Percentiles rank a stretch among this genome's conserved stretches.
Conservation (phyloP, 2,329 filamentous ascomycete genomes). For the Aspergillus fructus region DNA sequence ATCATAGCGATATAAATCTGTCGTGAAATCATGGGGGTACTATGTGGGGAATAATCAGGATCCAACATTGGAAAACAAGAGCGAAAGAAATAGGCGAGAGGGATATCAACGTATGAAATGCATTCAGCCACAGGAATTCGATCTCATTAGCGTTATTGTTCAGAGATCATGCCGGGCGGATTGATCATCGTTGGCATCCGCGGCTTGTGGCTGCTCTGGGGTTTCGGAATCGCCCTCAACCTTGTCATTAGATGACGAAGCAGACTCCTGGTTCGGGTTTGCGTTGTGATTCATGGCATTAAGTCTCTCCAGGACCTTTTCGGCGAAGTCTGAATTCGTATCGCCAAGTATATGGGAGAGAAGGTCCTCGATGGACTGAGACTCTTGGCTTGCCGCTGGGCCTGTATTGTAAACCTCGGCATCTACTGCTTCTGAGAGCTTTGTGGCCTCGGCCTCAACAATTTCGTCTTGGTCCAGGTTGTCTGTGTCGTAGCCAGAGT, state of each 20-base stretch:
- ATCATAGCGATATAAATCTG: slow-evolving; percentile 18
- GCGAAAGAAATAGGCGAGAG: slow-evolving; percentile 4
- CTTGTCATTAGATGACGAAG: not conserved
- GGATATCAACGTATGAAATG: slow-evolving; percentile 12
- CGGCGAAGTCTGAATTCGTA: slow-evolving; percentile 77
- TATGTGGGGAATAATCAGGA: slow-evolving; percentile 36
- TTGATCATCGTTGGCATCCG: not conserved
- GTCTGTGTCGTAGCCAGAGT: slow-evolving; percentile 12
- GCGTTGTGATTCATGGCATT: slow-evolving; percentile 71
- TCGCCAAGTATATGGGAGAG: slow-evolving; percentile 59
- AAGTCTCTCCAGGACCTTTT: slow-evolving; percentile 73
- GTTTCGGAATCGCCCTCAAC: not conserved
- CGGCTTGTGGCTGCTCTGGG: not conserved
- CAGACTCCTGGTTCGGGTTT: slow-evolving; percentile 21
- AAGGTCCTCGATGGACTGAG: slow-evolving; percentile 4
- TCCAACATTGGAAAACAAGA: slow-evolving; percentile 14
- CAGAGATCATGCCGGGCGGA: not conserved
- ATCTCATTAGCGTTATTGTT: not conserved
- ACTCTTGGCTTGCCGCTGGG: not conserved
- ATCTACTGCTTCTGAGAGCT: not conserved
- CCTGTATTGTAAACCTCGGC: not conserved
- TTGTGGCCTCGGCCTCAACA: slow-evolving; percentile 3
- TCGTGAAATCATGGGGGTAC: slow-evolving; percentile 31
- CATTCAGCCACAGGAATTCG: not conserved
- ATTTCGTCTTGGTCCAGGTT: not conserved